Base-by-base conservation (phyloP, 2,329 filamentous ascomycete genomes). In the Paraconiothyrium sp. region DNA sequence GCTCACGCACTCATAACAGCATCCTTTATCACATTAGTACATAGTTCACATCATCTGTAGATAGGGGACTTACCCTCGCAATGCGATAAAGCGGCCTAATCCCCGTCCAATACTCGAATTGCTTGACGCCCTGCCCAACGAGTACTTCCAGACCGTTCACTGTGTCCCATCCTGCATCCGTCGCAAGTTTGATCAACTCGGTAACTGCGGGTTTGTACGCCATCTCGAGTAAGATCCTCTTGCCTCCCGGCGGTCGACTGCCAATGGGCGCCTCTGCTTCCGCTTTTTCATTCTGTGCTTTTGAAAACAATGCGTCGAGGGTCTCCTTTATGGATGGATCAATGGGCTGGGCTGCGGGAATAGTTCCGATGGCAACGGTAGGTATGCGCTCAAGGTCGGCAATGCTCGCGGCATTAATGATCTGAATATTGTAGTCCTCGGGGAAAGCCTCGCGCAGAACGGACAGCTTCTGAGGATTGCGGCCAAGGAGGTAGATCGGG, bases 171-270 rank as follows among this genome's bases (percentile, higher is more conserved):
- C 90, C 90, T 13, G 87, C 86, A 68, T 90, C 86, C 70, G 89
- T 85, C 2, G 94, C 94, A 75, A 97, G 82, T 75, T 91, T 86
- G 89, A 98, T 97, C 67, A 97, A 80, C 8, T 90, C 87, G 4
- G 95, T 99, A 56, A 92, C 86, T 0, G 86, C 84, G 22, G 95
- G 95, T 79, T 94, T 96, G 79, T 99, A 99, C 1, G 95, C 94
- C 94, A 99, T 97, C 79, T 99, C 95, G 3, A 98, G 81, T 63
- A 98, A 80, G 13, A 95, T 80, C 6, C 78, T 79, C 55, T 79
- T 79, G 27, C 76, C 76, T 7, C 69, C 68, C 2, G 64, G 41
- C 2, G 69, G 69, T 24, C 67, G 27, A 41, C 62, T 65, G 1
- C 65, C 67, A 51, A 65, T 71, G 6, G 67, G 66, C 7, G 57